Conservation (phyloP, 2,329 filamentous ascomycete genomes). For the Xylariaceae sp. region DNA sequence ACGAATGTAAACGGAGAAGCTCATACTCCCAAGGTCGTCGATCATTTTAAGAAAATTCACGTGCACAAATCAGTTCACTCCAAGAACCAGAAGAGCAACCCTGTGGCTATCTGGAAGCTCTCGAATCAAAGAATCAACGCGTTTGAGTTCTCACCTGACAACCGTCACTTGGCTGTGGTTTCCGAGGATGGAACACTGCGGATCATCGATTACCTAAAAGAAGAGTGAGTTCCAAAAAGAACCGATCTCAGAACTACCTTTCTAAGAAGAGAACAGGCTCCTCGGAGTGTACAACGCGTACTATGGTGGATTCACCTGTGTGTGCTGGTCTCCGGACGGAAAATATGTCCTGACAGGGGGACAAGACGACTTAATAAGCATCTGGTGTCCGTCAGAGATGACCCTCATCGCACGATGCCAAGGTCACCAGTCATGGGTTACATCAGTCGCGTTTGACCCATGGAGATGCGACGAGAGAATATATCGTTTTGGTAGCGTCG, state of each 20-base stretch:
- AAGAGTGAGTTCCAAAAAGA: constrained; percentile 64
- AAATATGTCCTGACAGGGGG: constrained; percentile 95
- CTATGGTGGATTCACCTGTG: constrained; percentile 89
- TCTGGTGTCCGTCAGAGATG: constrained; percentile 87
- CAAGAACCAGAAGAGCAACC: constrained; percentile 90
- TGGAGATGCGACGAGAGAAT: constrained; percentile 96
- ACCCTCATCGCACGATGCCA: constrained; percentile 89
- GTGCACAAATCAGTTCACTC: constrained; percentile 92
- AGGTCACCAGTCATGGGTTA: constrained; percentile 95
- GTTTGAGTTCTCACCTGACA: constrained; percentile 90
- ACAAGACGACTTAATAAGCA: constrained; percentile 93
- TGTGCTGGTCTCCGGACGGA: constrained; percentile 96
- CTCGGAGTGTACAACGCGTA: constrained; percentile 86
- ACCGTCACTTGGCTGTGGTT: constrained; percentile 82
- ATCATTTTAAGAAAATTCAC: constrained; percentile 58
- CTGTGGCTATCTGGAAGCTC: constrained; percentile 88
- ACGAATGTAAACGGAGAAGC: constrained; percentile 39
- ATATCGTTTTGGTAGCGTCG: constrained; percentile 94
- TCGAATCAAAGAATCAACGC: constrained; percentile 89
- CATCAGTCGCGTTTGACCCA: constrained; percentile 89
- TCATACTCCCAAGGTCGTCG: constrained; percentile 40
- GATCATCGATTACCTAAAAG: constrained; percentile 88
- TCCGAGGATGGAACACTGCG: constrained; percentile 89
- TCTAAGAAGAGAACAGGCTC: constrained; percentile 56
- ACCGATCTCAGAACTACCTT: not conserved